A percentile compares a stretch with the other conserved stretches of the same genome.
Conservation (phyloP, 1,139 yeast species). For the Taiozyma sp. region DNA sequence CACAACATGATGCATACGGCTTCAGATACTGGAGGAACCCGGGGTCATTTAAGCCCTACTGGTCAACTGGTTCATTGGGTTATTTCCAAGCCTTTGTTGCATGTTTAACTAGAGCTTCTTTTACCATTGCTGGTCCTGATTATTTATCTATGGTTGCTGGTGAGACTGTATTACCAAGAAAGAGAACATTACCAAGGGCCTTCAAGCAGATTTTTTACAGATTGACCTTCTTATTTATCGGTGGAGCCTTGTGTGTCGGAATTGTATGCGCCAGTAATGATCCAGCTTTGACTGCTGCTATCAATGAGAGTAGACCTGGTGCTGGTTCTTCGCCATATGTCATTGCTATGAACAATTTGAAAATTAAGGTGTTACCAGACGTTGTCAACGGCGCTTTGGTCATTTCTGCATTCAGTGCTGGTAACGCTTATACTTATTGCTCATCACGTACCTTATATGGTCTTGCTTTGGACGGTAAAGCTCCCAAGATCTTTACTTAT, state of each 20-base stretch:
- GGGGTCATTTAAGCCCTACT: conserved; percentile 50
- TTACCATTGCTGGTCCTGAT: conserved; percentile 81
- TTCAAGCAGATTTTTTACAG: conserved; percentile 73
- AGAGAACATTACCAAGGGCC: conserved; percentile 66
- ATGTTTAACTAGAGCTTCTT: conserved; percentile 54
- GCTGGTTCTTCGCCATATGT: conserved; percentile 62
- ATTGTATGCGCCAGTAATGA: conserved; percentile 51
- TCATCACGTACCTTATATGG: conserved; percentile 57
- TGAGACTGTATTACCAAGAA: conserved; percentile 70
- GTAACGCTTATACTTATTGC: conserved; percentile 66
- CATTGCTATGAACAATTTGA: conserved; percentile 51
- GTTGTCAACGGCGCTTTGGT: conserved; percentile 58
- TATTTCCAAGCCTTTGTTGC: conserved; percentile 67
- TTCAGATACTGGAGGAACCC: conserved; percentile 59
- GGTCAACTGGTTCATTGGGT: conserved; percentile 53
- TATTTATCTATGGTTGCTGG: conserved; percentile 82
- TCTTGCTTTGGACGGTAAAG: conserved; percentile 54
- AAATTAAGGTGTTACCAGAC: conserved; percentile 51
- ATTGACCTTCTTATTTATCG: conserved; percentile 61
- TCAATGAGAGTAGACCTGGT: conserved; percentile 44
- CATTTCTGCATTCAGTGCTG: conserved; percentile 65
- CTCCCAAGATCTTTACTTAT: conserved; percentile 47
- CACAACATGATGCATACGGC: conserved; percentile 57
- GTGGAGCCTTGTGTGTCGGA: conserved; percentile 57
- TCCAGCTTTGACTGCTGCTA: conserved; percentile 37